Base-by-base conservation (phyloP, 2,329 filamentous ascomycete species). In the Paracamarosporium sp. region DNA sequence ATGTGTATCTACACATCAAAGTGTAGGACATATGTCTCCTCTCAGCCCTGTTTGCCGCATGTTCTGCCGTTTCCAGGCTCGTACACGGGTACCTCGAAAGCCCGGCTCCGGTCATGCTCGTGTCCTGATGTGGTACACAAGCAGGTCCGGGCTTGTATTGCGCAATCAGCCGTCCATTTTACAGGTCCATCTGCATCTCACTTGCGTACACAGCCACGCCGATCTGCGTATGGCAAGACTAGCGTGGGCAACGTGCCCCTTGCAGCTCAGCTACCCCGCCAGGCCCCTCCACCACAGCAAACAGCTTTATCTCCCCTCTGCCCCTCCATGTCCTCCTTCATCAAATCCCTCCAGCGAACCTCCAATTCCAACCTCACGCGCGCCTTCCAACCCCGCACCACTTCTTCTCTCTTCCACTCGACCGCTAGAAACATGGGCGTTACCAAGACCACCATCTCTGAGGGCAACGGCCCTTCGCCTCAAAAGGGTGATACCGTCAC, bases 401-500 rank as follows among this genome's bases (percentile, higher is more conserved):
- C 31, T 54, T 27, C 51, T 24, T 46, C 43, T 20, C 35, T 48
- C 41, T 58, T 68, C 33, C 60, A 57, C 17, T 57, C 58, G 27
- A 64, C 66, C 31, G 52, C 61, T 55, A 55, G 58, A 58, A 66
- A 45, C 54, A 72, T 72, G 69, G 69, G 67, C 57, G 69, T 72
- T 53, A 50, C 62, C 45, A 72, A 72, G 62, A 72, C 68, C 35
- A 53, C 66, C 50, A 60, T 72, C 53, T 50, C 60, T 50, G 65
- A 71, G 63, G 69, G 69, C 61, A 64, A 61, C 60, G 69, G 69
- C 63, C 63, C 69, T 8, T 67, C 65, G 53, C 69, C 69, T 2
- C 27, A 66, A 48, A 62, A 70, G 57, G 69, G 69, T 55, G 69
- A 72, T 62, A 56, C 25, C 4, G 69, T 72, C 50, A 72, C 69